These are phyloP conservation scores for Nephelium lappaceum DNA, from an alignment of 345 rosid species.

Conservation along the genomic window DNA sequence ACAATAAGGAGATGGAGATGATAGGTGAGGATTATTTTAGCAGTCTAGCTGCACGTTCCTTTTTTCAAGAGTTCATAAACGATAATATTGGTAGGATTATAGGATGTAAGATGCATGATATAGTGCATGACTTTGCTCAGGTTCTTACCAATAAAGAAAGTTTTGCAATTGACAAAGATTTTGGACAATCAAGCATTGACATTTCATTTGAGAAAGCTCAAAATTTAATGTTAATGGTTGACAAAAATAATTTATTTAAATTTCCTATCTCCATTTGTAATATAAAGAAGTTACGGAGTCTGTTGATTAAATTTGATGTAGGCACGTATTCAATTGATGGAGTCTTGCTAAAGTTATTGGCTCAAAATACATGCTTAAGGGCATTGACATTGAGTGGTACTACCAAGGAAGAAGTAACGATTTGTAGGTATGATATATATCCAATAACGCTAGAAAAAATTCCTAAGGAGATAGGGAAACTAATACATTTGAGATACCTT, in stretches of 20 bases:
- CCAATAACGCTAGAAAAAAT: background rate
- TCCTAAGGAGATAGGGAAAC: slow-evolving; percentile 17
- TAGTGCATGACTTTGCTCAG: background rate
- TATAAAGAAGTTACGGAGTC: too few species aligned
- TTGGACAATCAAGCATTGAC: background rate
- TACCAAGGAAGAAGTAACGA: background rate
- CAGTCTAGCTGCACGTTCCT: too few species aligned
- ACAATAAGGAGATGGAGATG: background rate
- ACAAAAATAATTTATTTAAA: background rate
- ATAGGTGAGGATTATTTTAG: too few species aligned
- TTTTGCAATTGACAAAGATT: background rate
- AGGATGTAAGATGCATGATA: background rate
- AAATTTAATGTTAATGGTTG: slow-evolving; percentile 15
- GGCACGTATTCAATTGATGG: too few species aligned
- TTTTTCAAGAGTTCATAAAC: too few species aligned
- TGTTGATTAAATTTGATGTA: background rate
- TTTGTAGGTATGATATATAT: background rate
- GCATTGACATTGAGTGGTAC: background rate
- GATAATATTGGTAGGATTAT: too few species aligned
- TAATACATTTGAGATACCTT: slow-evolving; percentile 27
- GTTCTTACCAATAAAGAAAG: background rate
- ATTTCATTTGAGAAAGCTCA: background rate
- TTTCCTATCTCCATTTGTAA: background rate
- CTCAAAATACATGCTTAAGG: too few species aligned
- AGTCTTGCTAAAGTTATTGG: too few species aligned